phyloP scores from a whole-genome alignment of 2,329 filamentous ascomycete genomes.

The Hysterium pulicare region DNA sequence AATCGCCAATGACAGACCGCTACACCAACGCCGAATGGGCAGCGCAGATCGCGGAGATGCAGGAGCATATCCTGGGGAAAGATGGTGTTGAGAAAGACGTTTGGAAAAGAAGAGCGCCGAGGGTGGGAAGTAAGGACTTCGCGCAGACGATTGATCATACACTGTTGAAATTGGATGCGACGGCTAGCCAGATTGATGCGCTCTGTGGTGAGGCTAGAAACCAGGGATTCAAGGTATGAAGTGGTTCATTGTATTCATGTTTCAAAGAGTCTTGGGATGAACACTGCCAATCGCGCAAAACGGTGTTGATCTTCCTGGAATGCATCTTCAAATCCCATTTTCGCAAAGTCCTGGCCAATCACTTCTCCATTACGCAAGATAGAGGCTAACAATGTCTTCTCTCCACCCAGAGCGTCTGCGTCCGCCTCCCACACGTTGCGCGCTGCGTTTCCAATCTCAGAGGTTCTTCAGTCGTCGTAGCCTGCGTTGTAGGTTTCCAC shows the following conservation, averaged over 20 bases:
- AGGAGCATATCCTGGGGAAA: slow-evolving; percentile 11
- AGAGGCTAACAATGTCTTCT: too few relatives aligned
- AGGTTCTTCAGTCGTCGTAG: slow-evolving; percentile 48
- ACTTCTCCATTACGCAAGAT: too few relatives aligned
- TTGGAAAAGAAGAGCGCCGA: slow-evolving; percentile 25
- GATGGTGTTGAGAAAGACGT: slow-evolving; percentile 21
- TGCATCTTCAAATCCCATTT: too few relatives aligned
- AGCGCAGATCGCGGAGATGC: slow-evolving; percentile 38
- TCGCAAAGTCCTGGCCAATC: too few relatives aligned
- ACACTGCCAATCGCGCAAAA: too few relatives aligned
- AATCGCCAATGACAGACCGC: slow-evolving; percentile 37
- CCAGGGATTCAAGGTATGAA: slow-evolving; percentile 44
- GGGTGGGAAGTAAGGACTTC: slow-evolving; percentile 26
- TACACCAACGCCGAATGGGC: slow-evolving; percentile 48
- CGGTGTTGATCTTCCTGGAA: too few relatives aligned
- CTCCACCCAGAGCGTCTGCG: slow-evolving; percentile 57
- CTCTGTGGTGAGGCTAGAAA: slow-evolving; percentile 55
- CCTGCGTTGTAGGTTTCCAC: slow-evolving; percentile 59
- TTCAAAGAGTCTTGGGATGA: background rate
- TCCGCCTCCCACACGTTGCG: slow-evolving; percentile 52
- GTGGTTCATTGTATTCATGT: background rate
- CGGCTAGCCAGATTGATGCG: slow-evolving; percentile 47
- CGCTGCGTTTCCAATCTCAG: slow-evolving; percentile 49
- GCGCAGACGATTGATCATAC: slow-evolving; percentile 48
- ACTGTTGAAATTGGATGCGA: slow-evolving; percentile 49